Evolutionary conservation across 2,329 filamentous ascomycete species (phyloP).

Genomic region (Trichoderma atroviride): DNA sequence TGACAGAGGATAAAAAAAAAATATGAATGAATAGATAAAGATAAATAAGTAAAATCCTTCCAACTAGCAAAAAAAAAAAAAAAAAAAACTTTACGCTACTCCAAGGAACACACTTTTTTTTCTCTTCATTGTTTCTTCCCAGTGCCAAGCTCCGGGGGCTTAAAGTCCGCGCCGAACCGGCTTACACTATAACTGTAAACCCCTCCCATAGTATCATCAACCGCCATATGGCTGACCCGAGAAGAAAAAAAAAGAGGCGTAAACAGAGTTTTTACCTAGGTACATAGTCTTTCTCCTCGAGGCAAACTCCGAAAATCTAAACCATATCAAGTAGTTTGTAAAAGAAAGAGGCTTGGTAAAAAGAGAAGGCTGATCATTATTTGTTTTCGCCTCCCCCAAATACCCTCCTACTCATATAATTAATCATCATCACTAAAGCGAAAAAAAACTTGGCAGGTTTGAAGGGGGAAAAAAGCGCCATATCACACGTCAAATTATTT

Average conservation of each 20-base stretch:
- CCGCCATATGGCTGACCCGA: no score
- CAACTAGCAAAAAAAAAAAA: no score
- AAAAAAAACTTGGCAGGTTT: background rate
- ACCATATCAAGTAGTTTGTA: background rate
- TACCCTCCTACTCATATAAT: background rate
- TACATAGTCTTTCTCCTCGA: background rate
- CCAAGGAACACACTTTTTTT: background rate
- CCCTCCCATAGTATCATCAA: background rate
- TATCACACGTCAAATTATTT: background rate
- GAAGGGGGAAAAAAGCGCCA: no score
- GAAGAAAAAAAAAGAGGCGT: background rate
- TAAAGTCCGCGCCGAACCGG: background rate
- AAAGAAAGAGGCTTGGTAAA: background rate
- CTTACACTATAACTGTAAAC: background rate
- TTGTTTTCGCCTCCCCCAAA: background rate
- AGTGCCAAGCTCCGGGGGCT: background rate
- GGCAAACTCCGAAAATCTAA: background rate
- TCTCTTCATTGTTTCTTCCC: no score
- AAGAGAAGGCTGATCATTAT: background rate
- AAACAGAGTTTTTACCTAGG: background rate
- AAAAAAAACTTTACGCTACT: background rate
- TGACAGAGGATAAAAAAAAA: constrained; percentile 8
- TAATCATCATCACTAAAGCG: background rate
- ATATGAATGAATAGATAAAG: background rate
- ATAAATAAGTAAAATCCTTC: background rate